Percentiles rank a stretch among this genome's conserved stretches.
Conservation (phyloP, 352 stramenopile genomes). For the Globisporangium canariense region DNA sequence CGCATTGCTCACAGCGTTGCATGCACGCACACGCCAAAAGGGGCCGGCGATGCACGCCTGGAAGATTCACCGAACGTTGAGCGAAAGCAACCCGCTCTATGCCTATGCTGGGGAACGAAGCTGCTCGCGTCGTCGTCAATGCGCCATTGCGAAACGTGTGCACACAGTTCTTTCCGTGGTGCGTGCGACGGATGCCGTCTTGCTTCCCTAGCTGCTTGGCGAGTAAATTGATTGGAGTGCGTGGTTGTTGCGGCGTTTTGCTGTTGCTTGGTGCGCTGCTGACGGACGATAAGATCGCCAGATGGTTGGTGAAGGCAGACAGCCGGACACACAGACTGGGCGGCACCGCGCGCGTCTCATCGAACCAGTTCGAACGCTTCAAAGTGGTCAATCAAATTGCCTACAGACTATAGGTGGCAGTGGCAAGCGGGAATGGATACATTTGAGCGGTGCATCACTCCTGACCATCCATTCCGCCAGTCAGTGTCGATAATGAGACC, state of each 20-base stretch:
- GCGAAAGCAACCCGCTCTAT: neutral
- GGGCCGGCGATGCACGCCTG: neutral
- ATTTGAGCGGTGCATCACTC: neutral
- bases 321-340: too few relatives aligned
- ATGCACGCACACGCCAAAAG: neutral
- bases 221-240: neutral
- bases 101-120: neutral
- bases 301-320: neutral
- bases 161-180: too few relatives aligned
- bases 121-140: neutral
- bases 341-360: neutral
- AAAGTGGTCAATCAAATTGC: neutral
- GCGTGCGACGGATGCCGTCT: too few relatives aligned
- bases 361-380: neutral
- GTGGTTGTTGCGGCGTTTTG: neutral
- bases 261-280: neutral
- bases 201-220: neutral
- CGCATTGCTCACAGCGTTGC: neutral
- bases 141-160: too few relatives aligned
- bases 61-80: conserved; percentile 6
- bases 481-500: too few relatives aligned
- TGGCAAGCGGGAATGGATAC: neutral
- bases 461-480: too few relatives aligned
- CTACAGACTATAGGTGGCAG: neutral
- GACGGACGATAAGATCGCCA: neutral